Percentiles rank a stretch among this genome's conserved stretches.
Conservation (phyloP, 352 stramenopile genomes). For the Phytophthora pluvialis region DNA sequence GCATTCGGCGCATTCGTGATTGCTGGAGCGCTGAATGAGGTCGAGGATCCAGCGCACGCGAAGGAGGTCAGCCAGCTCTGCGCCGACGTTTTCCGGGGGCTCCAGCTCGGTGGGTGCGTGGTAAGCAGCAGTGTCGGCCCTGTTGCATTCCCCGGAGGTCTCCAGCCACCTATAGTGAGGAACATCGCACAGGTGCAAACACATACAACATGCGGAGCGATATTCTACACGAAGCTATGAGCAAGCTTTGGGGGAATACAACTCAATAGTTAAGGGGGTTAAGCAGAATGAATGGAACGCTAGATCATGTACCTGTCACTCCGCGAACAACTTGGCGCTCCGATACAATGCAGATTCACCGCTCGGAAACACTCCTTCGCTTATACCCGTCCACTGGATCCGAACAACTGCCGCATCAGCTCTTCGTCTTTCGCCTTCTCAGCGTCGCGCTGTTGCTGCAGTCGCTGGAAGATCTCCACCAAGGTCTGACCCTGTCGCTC, state of each 20-base stretch:
- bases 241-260: constrained; percentile 1
- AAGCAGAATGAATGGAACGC: constrained; percentile 15
- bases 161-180: constrained; percentile 4
- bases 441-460: constrained; percentile 37
- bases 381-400: constrained; percentile 11
- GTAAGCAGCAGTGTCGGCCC: constrained; percentile 46
- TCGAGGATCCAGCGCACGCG: constrained; percentile 29
- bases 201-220: constrained; percentile 53
- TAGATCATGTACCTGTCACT: not conserved
- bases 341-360: not conserved
- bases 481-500: constrained; percentile 44
- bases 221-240: constrained; percentile 45
- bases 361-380: not conserved
- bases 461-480: constrained; percentile 42
- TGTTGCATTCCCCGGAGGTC: constrained; percentile 35
- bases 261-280: constrained; percentile 17
- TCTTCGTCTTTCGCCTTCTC: constrained; percentile 41
- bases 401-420: constrained; percentile 38
- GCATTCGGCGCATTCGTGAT: constrained; percentile 43
- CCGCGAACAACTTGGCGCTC: not conserved
- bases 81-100: constrained; percentile 27
- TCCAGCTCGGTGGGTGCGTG: constrained; percentile 44
- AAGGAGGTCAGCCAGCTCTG: constrained; percentile 34
- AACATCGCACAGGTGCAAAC: constrained; percentile 39
- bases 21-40: constrained; percentile 40